phyloP scores from a whole-genome alignment of 164 flowering plant genomes.

The Vitis rupestris region DNA sequence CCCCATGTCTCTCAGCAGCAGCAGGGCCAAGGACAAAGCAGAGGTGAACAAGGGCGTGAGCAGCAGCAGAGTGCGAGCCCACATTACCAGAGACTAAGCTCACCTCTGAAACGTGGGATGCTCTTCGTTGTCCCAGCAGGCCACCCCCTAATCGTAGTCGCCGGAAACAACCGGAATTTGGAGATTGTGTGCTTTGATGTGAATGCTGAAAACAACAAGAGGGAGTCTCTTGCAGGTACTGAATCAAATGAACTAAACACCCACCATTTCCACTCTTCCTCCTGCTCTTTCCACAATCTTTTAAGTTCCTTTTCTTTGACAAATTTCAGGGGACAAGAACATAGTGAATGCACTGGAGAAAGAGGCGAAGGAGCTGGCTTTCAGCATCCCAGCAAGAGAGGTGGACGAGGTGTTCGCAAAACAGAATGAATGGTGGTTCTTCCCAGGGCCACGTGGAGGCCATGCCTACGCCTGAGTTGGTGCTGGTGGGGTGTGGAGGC shows the following conservation, averaged over 20 bases:
- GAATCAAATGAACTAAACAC: neutral
- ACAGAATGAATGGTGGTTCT: constrained; percentile 41
- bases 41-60: neutral
- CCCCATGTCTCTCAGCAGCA: constrained; percentile 35
- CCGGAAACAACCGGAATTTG: constrained; percentile 34
- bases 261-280: too few species aligned
- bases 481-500: too few species aligned
- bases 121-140: constrained; percentile 59
- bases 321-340: constrained; percentile 36
- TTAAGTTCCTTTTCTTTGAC: neutral
- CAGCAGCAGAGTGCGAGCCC: neutral
- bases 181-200: constrained; percentile 54
- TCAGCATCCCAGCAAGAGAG: constrained; percentile 24
- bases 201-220: constrained; percentile 38
- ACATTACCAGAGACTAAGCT: constrained; percentile 31
- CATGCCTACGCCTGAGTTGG: constrained; percentile 9
- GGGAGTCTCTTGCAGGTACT: constrained; percentile 47
- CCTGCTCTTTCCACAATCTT: too few species aligned
- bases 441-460: constrained; percentile 38
- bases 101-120: constrained; percentile 24
- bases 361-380: constrained; percentile 56
- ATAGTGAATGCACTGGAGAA: constrained; percentile 35
- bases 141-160: constrained; percentile 59
- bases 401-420: constrained; percentile 33
- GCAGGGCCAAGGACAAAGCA: neutral